Evolutionary conservation across 2,329 filamentous ascomycete genomes (phyloP).

Genomic region (Nothomitra cinnamomea): DNA sequence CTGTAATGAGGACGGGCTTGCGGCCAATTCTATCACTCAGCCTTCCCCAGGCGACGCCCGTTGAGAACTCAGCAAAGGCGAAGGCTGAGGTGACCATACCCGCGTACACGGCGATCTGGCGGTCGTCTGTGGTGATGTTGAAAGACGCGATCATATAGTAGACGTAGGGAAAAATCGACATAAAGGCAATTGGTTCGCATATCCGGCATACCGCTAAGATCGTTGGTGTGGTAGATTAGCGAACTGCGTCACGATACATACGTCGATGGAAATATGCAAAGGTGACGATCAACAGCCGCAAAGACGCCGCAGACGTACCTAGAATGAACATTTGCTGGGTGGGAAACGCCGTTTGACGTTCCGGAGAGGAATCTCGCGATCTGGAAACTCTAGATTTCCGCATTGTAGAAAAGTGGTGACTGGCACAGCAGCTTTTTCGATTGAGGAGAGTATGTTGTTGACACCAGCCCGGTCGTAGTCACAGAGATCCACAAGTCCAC

Average conservation of each 20-base stretch:
- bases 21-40: slow-evolving; percentile 83
- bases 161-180: slow-evolving; percentile 97
- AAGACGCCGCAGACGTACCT: slow-evolving; percentile 22
- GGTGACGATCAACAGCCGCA: neutral
- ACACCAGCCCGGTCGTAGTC: neutral
- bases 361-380: slow-evolving; percentile 1
- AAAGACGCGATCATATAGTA: slow-evolving; percentile 97
- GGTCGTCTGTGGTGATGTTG: slow-evolving; percentile 60
- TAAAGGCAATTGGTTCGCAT: slow-evolving; percentile 97
- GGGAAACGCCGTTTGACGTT: slow-evolving; percentile 30
- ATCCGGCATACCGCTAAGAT: slow-evolving; percentile 70
- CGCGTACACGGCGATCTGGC: slow-evolving; percentile 76
- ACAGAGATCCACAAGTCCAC: neutral
- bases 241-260: neutral
- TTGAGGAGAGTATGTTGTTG: neutral
- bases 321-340: slow-evolving; percentile 38
- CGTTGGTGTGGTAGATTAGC: neutral
- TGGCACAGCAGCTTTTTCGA: neutral
- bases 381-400: neutral
- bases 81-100: slow-evolving; percentile 95
- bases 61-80: slow-evolving; percentile 86
- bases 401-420: neutral
- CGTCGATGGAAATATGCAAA: neutral
- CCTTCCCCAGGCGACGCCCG: slow-evolving; percentile 81
- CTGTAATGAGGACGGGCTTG: slow-evolving; percentile 79